A percentile compares a stretch with the other conserved stretches of the same genome.
Conservation (phyloP, 1,139 yeast species). For the Scheffersomyces cryptocercus region DNA sequence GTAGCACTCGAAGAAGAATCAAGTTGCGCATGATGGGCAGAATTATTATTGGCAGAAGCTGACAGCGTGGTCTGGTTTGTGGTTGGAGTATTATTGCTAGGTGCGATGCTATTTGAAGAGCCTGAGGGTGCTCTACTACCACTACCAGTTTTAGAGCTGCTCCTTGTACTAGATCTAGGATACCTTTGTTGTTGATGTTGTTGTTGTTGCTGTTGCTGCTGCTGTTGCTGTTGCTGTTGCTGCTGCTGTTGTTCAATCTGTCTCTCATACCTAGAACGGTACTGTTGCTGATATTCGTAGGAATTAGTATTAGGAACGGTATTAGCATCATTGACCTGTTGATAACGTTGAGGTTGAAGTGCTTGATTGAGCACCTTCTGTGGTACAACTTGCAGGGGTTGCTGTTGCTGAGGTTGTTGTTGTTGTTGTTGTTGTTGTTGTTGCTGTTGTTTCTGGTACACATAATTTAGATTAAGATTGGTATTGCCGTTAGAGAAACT, state of each 20-base stretch:
- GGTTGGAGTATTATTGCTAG: slow-evolving; percentile 6
- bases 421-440: slow-evolving; percentile 9
- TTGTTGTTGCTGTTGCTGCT: slow-evolving; percentile 3
- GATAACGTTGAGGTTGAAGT: slow-evolving; percentile 5
- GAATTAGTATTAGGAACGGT: slow-evolving; percentile 7
- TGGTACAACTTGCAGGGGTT: slow-evolving; percentile 1
- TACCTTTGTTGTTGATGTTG: slow-evolving; percentile 8
- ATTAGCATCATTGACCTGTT: slow-evolving; percentile 5
- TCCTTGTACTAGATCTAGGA: slow-evolving; percentile 14
- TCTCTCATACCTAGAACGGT: slow-evolving; percentile 28
- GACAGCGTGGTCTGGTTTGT: slow-evolving; percentile 2
- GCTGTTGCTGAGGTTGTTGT: slow-evolving; percentile 10
- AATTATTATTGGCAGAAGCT: slow-evolving; percentile 6
- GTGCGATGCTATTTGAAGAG: slow-evolving; percentile 1
- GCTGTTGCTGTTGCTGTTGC: slow-evolving; percentile 5
- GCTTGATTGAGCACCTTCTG: slow-evolving; percentile 8
- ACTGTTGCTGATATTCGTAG: slow-evolving; percentile 28
- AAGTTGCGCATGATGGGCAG: not conserved
- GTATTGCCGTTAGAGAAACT: slow-evolving; percentile 23
- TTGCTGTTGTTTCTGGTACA: slow-evolving; percentile 10
- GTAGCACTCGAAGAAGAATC: too few relatives aligned
- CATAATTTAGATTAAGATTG: slow-evolving; percentile 12
- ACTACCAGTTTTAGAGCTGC: slow-evolving; percentile 2
- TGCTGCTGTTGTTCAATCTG: slow-evolving; percentile 19
- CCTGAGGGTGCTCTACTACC: slow-evolving; percentile 3